Conservation (phyloP, 495 filamentous ascomycete species). For the Lophiostoma macrostomum region DNA sequence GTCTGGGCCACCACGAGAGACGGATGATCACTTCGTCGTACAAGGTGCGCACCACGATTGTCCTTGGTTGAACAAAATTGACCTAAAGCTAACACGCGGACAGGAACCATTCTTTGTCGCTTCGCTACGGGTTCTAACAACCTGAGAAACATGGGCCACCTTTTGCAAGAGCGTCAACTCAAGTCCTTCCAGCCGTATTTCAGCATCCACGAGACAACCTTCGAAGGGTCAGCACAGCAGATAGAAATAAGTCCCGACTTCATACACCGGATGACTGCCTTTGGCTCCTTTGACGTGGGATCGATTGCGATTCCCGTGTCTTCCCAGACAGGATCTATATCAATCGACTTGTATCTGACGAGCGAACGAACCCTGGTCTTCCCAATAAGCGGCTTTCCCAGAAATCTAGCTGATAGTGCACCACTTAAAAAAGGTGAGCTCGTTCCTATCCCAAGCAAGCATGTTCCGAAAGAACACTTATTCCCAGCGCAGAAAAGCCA, state of each 20-base stretch:
- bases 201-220: conserved; percentile 1
- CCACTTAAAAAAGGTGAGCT: conserved; percentile 1
- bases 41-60: not conserved
- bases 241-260: not conserved
- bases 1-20: not conserved
- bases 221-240: not conserved
- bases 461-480: too few species aligned
- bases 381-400: conserved; percentile 16
- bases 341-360: conserved; percentile 4
- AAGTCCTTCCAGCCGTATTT: conserved; percentile 11
- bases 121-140: conserved; percentile 4
- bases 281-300: conserved; percentile 3
- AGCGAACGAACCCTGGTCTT: conserved; percentile 1
- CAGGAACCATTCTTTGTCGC: conserved; percentile 14
- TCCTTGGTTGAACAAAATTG: not conserved
- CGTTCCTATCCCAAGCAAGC: too few species aligned
- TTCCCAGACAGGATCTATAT: not conserved
- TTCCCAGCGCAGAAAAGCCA: too few species aligned
- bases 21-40: not conserved
- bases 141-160: conserved; percentile 5
- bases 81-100: too few species aligned
- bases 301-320: conserved; percentile 6
- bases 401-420: not conserved
- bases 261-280: conserved; percentile 3
- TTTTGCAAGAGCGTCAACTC: conserved; percentile 2